These are phyloP conservation scores for Pseudisothecium myosuroides DNA, from an alignment of 225 moss, liverwort and hornwort species.

Conservation along the genomic window DNA sequence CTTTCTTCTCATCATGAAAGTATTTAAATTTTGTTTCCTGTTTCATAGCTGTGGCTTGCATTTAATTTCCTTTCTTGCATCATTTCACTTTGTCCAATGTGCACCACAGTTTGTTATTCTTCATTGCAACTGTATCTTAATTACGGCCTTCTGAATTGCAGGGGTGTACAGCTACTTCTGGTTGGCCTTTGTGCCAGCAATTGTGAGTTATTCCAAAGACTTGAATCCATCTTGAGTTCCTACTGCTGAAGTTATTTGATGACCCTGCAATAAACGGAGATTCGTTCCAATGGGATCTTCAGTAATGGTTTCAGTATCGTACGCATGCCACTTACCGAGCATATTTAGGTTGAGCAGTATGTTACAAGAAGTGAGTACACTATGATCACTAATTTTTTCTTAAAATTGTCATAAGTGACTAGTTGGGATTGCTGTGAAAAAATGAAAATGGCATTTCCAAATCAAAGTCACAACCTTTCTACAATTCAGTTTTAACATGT, in stretches of 20 bases:
- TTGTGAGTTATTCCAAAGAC: conserved; percentile 33
- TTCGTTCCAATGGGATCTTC: not conserved
- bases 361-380: no score
- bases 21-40: not conserved
- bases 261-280: not conserved
- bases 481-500: no score
- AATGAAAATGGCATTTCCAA: no score
- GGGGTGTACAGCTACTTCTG: conserved; percentile 93
- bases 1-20: not conserved
- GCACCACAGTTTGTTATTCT: not conserved
- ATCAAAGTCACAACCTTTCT: no score
- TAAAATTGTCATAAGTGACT: no score
- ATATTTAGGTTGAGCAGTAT: no score
- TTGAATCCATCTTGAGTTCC: no score
- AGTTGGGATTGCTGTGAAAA: no score
- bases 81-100: not conserved
- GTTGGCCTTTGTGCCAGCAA: conserved; percentile 77
- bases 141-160: conserved; percentile 9
- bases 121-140: not conserved
- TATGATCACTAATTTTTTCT: no score
- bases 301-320: no score
- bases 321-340: no score
- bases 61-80: not conserved
- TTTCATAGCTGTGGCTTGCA: no score
- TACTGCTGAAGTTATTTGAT: not conserved